These are phyloP conservation scores for Fusarium subtropicale DNA, from an alignment of 2,329 filamentous ascomycete species.

Conservation along the genomic window DNA sequence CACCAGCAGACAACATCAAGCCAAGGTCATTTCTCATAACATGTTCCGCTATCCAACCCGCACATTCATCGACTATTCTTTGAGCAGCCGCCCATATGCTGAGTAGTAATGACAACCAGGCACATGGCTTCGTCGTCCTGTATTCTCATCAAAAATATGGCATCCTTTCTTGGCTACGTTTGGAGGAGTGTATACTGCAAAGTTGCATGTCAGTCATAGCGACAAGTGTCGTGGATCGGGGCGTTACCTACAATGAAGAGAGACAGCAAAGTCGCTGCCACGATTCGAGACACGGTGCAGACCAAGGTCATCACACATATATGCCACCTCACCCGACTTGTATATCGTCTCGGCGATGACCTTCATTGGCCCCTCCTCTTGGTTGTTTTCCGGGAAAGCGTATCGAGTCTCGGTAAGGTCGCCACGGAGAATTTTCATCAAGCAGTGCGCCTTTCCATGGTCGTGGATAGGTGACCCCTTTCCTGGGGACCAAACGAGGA, in stretches of 20 bases:
- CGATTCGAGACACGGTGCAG: conserved; percentile 86
- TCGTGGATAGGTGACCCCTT: conserved; percentile 90
- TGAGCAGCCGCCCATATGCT: conserved; percentile 64
- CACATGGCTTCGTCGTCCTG: conserved; percentile 78
- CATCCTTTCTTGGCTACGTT: conserved; percentile 88
- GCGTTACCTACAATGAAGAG: conserved; percentile 73
- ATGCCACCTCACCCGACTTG: conserved; percentile 79
- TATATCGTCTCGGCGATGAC: conserved; percentile 76
- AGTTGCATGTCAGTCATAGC: conserved; percentile 47
- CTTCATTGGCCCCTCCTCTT: conserved; percentile 66
- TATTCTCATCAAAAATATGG: conserved; percentile 81
- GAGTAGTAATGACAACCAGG: conserved; percentile 80
- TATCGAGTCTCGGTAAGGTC: conserved; percentile 85
- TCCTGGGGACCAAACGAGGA: conserved; percentile 89
- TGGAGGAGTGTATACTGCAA: conserved; percentile 82
- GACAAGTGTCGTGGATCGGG: conserved; percentile 47
- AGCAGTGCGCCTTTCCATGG: conserved; percentile 87
- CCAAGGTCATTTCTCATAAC: conserved; percentile 41
- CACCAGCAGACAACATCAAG: conserved; percentile 22
- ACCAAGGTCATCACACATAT: conserved; percentile 92
- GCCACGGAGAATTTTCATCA: conserved; percentile 90
- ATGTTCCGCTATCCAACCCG: conserved; percentile 10
- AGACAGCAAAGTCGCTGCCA: conserved; percentile 81
- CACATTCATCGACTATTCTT: conserved; percentile 46
- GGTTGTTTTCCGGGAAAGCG: conserved; percentile 69